Conservation (phyloP, 73 alveolate genomes). For the Effrenium voratum region DNA sequence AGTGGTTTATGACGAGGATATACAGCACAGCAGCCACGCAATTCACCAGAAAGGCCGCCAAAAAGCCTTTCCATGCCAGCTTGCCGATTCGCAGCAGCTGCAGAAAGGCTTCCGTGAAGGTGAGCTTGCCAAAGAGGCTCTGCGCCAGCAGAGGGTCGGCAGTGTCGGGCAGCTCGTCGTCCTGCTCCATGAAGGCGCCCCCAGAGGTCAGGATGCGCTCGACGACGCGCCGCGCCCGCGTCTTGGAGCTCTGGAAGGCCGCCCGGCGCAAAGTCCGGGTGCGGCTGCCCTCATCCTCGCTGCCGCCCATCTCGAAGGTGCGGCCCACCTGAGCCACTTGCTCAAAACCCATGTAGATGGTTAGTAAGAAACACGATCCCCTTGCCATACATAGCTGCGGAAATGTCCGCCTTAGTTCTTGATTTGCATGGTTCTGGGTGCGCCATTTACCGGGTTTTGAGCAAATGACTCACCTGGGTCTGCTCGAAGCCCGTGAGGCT, state of each 20-base stretch:
- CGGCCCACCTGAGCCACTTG: slow-evolving; percentile 62
- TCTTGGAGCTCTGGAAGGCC: slow-evolving; percentile 22
- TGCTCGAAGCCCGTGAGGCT: slow-evolving; percentile 15
- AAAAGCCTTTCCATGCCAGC: slow-evolving; percentile 63
- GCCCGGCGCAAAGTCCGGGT: slow-evolving; percentile 18
- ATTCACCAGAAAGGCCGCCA: slow-evolving; percentile 54
- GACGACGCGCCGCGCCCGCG: slow-evolving; percentile 13
- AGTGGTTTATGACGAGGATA: slow-evolving; percentile 66
- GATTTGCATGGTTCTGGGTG: no score
- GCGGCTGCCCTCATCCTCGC: slow-evolving; percentile 48
- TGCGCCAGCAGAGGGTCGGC: background rate
- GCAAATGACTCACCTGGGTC: background rate
- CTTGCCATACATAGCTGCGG: no score
- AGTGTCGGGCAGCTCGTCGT: background rate
- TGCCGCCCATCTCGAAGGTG: slow-evolving; percentile 87
- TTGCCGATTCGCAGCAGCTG: slow-evolving; percentile 65
- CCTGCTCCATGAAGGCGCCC: slow-evolving; percentile 55
- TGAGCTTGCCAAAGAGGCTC: slow-evolving; percentile 63
- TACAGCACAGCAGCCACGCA: slow-evolving; percentile 48
- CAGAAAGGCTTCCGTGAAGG: slow-evolving; percentile 63
- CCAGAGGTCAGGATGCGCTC: slow-evolving; percentile 67
- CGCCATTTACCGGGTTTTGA: no score
- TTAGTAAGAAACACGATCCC: no score
- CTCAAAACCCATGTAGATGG: no score
- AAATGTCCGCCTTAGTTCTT: no score